Evolutionary conservation across 1,284 basidiomycete genomes (phyloP).

Genomic region (Spongiforma sp.): DNA sequence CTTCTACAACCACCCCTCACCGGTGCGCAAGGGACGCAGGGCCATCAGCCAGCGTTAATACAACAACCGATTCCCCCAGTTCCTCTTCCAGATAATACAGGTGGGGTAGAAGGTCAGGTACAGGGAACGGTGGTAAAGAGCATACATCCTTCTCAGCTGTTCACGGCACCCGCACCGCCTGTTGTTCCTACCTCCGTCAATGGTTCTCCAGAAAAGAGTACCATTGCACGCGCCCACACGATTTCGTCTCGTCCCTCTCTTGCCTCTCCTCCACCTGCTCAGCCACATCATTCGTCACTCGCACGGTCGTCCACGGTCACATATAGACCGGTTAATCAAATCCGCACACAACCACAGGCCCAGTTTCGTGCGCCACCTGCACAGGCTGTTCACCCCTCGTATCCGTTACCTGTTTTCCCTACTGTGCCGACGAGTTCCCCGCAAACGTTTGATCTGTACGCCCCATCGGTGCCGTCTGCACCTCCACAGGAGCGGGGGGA

Average conservation of each 20-base stretch:
- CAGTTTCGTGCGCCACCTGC: constrained; percentile 7
- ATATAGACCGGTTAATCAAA: constrained; percentile 8
- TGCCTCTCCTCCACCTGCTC: constrained; percentile 17
- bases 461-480: constrained; percentile 49
- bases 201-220: constrained; percentile 8
- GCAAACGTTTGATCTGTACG: constrained; percentile 57
- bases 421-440: constrained; percentile 61
- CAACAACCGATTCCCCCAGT: constrained; percentile 17
- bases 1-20: constrained; percentile 11
- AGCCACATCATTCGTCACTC: constrained; percentile 21
- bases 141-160: constrained; percentile 4
- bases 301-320: constrained; percentile 28
- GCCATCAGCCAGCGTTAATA: constrained; percentile 25
- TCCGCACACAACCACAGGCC: constrained; percentile 8
- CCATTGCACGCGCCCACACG: constrained; percentile 28
- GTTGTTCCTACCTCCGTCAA: background rate
- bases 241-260: constrained; percentile 29
- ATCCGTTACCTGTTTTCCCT: constrained; percentile 25
- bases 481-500: constrained; percentile 79
- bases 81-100: constrained; percentile 2
- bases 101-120: constrained; percentile 9
- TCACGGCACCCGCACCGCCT: constrained; percentile 3
- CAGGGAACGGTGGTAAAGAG: background rate
- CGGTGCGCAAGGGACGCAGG: constrained; percentile 10
- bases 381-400: constrained; percentile 1